phyloP scores from a whole-genome alignment of 331 rosid species.

The Malus hybrid region DNA sequence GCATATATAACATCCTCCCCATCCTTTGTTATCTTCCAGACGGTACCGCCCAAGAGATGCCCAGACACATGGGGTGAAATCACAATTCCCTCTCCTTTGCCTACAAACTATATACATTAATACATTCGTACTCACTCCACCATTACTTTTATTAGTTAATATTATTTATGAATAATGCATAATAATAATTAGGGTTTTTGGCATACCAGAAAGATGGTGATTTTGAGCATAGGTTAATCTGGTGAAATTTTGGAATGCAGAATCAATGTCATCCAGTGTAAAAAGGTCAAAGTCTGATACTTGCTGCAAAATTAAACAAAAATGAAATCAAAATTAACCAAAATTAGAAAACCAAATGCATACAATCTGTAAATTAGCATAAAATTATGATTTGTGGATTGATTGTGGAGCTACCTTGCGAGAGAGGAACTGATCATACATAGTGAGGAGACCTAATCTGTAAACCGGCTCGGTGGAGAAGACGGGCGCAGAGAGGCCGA shows the following conservation, averaged over 20 bases:
- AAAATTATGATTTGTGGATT: neutral
- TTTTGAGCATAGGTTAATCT: slow-evolving; percentile 93
- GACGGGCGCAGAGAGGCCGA: slow-evolving; percentile 78
- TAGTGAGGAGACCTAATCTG: slow-evolving; percentile 84
- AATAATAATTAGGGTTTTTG: neutral
- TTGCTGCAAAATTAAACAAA: slow-evolving; percentile 50
- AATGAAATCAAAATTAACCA: neutral
- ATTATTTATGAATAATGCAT: neutral
- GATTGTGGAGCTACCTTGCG: slow-evolving; percentile 49
- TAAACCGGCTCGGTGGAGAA: slow-evolving; percentile 85
- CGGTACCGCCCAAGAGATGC: slow-evolving; percentile 91
- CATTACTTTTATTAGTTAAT: too few relatives aligned
- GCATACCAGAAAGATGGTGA: slow-evolving; percentile 76
- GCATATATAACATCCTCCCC: slow-evolving; percentile 98
- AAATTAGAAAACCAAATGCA: neutral
- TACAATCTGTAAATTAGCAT: neutral
- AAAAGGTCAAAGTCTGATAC: slow-evolving; percentile 85
- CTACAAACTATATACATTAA: slow-evolving; percentile 22
- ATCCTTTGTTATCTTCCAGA: slow-evolving; percentile 97
- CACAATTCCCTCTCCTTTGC: slow-evolving; percentile 94
- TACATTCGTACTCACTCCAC: neutral
- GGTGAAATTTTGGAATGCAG: slow-evolving; percentile 75
- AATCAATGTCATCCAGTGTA: slow-evolving; percentile 87
- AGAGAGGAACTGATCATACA: slow-evolving; percentile 85
- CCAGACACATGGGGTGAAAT: slow-evolving; percentile 96